phyloP scores from a whole-genome alignment of 805 yeast species.

The Saccharomycopsis sp. region DNA sequence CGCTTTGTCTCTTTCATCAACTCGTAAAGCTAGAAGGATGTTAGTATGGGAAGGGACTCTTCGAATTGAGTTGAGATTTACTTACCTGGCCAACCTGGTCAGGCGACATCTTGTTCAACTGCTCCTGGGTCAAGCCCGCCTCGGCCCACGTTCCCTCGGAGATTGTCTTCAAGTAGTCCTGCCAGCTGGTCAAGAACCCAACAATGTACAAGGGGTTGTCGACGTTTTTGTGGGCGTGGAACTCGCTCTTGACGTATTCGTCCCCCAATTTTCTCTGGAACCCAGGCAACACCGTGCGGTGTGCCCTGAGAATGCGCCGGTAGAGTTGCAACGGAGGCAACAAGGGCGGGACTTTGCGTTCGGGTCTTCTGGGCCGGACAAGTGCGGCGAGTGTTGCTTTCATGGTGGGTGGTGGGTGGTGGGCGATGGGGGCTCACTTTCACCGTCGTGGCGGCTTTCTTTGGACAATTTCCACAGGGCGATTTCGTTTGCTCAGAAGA shows the following conservation, averaged over 20 bases:
- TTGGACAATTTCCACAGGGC: no score
- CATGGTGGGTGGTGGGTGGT: no score
- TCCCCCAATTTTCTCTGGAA: constrained; percentile 79
- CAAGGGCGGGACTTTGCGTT: constrained; percentile 36
- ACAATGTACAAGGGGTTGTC: constrained; percentile 92
- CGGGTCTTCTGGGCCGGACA: constrained; percentile 20
- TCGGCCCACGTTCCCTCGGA: constrained; percentile 57
- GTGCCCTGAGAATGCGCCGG: constrained; percentile 76
- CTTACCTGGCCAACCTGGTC: constrained; percentile 77
- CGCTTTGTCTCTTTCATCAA: constrained; percentile 64
- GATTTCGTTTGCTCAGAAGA: no score
- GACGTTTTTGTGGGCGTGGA: constrained; percentile 67
- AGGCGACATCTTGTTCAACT: constrained; percentile 76
- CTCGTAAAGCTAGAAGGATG: constrained; percentile 40
- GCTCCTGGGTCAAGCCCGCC: constrained; percentile 50
- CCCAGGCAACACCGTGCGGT: constrained; percentile 48
- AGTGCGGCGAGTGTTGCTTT: constrained; percentile 7
- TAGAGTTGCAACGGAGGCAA: constrained; percentile 78
- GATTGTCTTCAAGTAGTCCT: constrained; percentile 59
- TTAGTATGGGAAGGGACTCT: constrained; percentile 4
- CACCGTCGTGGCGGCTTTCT: no score
- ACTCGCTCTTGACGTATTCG: constrained; percentile 80
- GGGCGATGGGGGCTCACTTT: no score
- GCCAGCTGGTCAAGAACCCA: constrained; percentile 93
- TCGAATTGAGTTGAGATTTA: neutral